phyloP scores from a whole-genome alignment of 2,329 filamentous ascomycete genomes.

The Lachnellula arida region DNA sequence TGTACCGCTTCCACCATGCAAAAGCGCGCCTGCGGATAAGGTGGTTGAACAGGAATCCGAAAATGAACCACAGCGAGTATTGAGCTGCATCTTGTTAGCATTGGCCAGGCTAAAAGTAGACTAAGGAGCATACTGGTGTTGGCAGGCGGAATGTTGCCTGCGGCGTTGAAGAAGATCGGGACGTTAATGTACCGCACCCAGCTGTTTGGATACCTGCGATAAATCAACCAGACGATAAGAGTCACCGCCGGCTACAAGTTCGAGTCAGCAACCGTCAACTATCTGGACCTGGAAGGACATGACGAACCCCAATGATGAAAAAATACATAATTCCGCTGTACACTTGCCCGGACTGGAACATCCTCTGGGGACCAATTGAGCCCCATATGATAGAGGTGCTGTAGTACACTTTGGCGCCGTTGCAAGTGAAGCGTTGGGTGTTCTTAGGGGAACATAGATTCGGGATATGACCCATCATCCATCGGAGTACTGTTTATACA shows the following conservation, averaged over 20 bases:
- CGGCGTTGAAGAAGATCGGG: slow-evolving; percentile 63
- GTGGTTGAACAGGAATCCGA: slow-evolving; percentile 65
- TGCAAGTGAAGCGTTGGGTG: slow-evolving; percentile 51
- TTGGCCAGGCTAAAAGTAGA: not conserved
- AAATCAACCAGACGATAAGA: slow-evolving; percentile 48
- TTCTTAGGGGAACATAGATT: slow-evolving; percentile 51
- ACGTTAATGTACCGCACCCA: slow-evolving; percentile 62
- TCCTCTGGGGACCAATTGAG: slow-evolving; percentile 62
- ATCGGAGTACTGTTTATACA: slow-evolving; percentile 11
- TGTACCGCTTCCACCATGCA: slow-evolving; percentile 74
- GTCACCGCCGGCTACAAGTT: slow-evolving; percentile 44
- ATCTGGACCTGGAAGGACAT: slow-evolving; percentile 56
- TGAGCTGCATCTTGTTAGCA: slow-evolving; percentile 54
- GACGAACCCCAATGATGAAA: slow-evolving; percentile 58
- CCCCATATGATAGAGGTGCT: slow-evolving; percentile 69
- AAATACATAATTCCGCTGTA: slow-evolving; percentile 65
- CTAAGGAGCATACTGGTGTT: slow-evolving; percentile 52
- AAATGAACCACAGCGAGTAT: slow-evolving; percentile 63
- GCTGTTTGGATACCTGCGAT: slow-evolving; percentile 56
- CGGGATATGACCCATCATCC: slow-evolving; percentile 54
- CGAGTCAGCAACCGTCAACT: not conserved
- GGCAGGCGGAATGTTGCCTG: slow-evolving; percentile 60
- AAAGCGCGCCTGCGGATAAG: slow-evolving; percentile 59
- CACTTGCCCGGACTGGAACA: slow-evolving; percentile 60
- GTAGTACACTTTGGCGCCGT: slow-evolving; percentile 50